A percentile compares a stretch with the other conserved stretches of the same genome.
Evolutionary conservation across 352 stramenopile genomes (phyloP).

Genomic region (Phytopythium aichiense): DNA sequence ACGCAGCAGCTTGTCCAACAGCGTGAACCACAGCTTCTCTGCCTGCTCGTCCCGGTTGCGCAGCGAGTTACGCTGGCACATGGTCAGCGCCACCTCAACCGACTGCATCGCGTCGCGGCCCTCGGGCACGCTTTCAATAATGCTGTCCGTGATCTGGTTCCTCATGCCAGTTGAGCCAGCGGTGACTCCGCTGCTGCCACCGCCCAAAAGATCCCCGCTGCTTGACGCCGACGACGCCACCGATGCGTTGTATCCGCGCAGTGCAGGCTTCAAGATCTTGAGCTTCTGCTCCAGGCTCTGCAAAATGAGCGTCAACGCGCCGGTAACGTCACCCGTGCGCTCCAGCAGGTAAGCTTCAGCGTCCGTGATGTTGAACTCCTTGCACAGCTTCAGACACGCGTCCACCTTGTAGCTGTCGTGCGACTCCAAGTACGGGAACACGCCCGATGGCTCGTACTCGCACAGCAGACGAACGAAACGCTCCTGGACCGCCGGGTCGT

Average conservation of each 20-base stretch:
- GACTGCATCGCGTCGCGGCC: slow-evolving; percentile 86
- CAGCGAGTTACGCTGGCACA: slow-evolving; percentile 92
- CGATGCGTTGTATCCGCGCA: slow-evolving; percentile 70
- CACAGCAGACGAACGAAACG: slow-evolving; percentile 78
- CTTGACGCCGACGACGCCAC: slow-evolving; percentile 26
- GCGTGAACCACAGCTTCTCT: slow-evolving; percentile 94
- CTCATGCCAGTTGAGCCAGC: slow-evolving; percentile 17
- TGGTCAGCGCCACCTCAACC: slow-evolving; percentile 87
- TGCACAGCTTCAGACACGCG: slow-evolving; percentile 77
- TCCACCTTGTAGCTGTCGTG: slow-evolving; percentile 89
- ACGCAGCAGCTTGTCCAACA: slow-evolving; percentile 91
- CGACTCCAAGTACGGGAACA: slow-evolving; percentile 79
- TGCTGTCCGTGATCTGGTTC: slow-evolving; percentile 70
- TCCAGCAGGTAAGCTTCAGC: slow-evolving; percentile 92
- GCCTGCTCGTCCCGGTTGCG: slow-evolving; percentile 86
- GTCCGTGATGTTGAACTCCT: slow-evolving; percentile 82
- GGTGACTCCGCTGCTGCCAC: background rate
- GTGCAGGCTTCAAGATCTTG: slow-evolving; percentile 85
- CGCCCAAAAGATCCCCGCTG: slow-evolving; percentile 27
- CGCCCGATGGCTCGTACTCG: slow-evolving; percentile 68
- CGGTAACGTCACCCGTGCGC: slow-evolving; percentile 91
- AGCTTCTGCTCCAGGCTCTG: slow-evolving; percentile 91
- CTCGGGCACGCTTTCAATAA: slow-evolving; percentile 78
- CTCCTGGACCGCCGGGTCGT: slow-evolving; percentile 80
- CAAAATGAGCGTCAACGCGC: slow-evolving; percentile 90